Base-by-base conservation (phyloP, 2,329 filamentous ascomycete species). In the Penicillium palitans region DNA sequence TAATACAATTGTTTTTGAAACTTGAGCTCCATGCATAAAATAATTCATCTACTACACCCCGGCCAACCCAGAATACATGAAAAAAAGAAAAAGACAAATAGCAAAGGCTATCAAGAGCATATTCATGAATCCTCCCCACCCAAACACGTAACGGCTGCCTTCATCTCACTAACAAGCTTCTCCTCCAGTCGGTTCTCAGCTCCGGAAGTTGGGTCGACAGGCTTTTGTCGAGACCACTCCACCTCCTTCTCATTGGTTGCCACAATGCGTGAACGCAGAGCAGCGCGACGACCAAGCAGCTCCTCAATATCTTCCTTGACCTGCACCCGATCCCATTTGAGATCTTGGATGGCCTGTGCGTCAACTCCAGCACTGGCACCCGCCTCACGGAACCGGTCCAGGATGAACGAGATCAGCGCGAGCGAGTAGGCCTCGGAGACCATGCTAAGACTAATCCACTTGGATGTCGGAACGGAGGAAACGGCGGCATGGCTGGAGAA, bases 291-390 rank as follows among this genome's bases (percentile, higher is more conserved):
- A 29, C 85, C 83, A 37, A 97, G 78, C 82, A 91, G 91, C 64
- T 90, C 90, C 65, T 96, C 91, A 6, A 96, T 85, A 67, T 95
- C 91, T 71, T 96, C 93, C 63, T 89, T 83, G 47, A 96, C 83
- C 2, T 81, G 81, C 0, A 82, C 81, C 13, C 84, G 81, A 70
- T 97, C 91, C 87, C 91, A 96, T 52, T 85, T 82, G 7, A 97
- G 81, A 9, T 84, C 80, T 15, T 88, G 84, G 1, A 97, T 87
- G 25, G 91, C 87, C 15, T 76, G 76, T 6, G 80, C 74, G 54
- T 84, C 79, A 13, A 87, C 77, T 1, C 83, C 84, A 3, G 79
- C 78, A 24, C 88, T 85, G n/a, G 83, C 83, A 50, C 90, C 90
- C 10, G 82, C 79, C 10, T 85, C 69, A 70, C 83, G 83, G 68